Evolutionary conservation across 2,329 filamentous ascomycete genomes (phyloP), one percentile per base, ranked within the genome.

Genomic region (Mariannaea sp.): DNA sequence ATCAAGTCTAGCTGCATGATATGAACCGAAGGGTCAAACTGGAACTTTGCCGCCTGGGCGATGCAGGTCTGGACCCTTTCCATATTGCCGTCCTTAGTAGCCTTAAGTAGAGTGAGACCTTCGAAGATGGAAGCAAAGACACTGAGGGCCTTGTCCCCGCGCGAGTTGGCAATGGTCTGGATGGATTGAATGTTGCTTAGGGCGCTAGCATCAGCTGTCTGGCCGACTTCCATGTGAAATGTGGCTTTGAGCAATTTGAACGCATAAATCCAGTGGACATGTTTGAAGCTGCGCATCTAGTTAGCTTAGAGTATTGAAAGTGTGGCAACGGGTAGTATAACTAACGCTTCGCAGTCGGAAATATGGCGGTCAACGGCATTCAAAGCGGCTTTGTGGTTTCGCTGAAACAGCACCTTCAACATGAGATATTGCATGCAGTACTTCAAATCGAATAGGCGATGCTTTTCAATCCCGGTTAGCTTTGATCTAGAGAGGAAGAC

Each of bases 401-500:
- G 82, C 63, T 87, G 85, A 60, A 87, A 89, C 52, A 90, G 75
- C 1, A 89, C 80, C 60, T 88, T 86, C 42, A 86, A 80, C 53
- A 88, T 81, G 13, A 91, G 75, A 67, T 90, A 89, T 59, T 90
- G 83, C 80, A 91, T 90, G 57, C 84, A 84, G 70, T 91, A 91
- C 68, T 90, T 91, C 32, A 92, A 71, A 61, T 92, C 89, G 20
- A 71, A 65, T 53, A 76, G 57, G 7, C 74, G 72, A 49, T 76
- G 71, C 69, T 75, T 17, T n/a, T 12, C n/a, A 5, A 19, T 19
- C 27, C 29, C 9, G n/a, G 55, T 65, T 70, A 75, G 65, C 68
- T 68, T 3, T 7, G 17, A n/a, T 9, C 33, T 7, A 36, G 16
- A 7, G 10, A 4, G 35, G 1, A 16, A 10, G 8, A 32, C 7